These are phyloP conservation scores for Wickerhamomyces silvicola DNA, from an alignment of 805 yeast genomes.

Conservation along the genomic window DNA sequence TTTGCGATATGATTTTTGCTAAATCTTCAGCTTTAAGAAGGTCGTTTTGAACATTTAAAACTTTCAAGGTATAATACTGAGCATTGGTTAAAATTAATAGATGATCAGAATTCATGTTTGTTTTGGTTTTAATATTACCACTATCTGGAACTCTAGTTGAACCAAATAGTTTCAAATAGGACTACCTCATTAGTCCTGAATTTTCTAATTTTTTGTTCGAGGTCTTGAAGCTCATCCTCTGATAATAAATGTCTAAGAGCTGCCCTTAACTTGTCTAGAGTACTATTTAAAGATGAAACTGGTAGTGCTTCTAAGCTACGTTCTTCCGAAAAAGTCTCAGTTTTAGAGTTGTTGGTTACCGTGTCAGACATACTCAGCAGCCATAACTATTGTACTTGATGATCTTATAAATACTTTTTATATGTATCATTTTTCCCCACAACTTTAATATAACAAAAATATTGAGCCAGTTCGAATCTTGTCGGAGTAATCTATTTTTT, in stretches of 20 bases:
- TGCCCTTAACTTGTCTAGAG: constrained; percentile 45
- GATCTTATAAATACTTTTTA: too few species aligned
- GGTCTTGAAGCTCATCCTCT: constrained; percentile 40
- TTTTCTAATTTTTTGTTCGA: constrained; percentile 37
- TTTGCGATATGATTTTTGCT: constrained; percentile 55
- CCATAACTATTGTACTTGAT: too few species aligned
- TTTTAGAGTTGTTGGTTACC: too few species aligned
- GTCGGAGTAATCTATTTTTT: too few species aligned
- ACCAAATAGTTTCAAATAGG: constrained; percentile 63
- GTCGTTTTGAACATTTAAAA: constrained; percentile 61
- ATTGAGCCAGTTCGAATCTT: too few species aligned
- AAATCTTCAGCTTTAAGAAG: constrained; percentile 63
- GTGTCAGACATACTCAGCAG: too few species aligned
- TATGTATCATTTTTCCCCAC: too few species aligned
- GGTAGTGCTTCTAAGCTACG: constrained; percentile 48
- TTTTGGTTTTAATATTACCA: constrained; percentile 68
- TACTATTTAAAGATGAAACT: constrained; percentile 47
- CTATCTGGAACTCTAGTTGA: constrained; percentile 51
- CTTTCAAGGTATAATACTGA: constrained; percentile 85
- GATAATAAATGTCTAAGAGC: constrained; percentile 57
- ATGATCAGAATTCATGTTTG: constrained; percentile 61
- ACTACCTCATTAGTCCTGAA: constrained; percentile 59
- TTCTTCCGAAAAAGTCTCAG: too few species aligned
- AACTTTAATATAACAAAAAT: too few species aligned
- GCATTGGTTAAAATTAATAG: constrained; percentile 72